Evolutionary conservation across 208 protist genomes (phyloP), one percentile per base, ranked within the genome.

Genomic region (Strigomonas oncopelti): DNA sequence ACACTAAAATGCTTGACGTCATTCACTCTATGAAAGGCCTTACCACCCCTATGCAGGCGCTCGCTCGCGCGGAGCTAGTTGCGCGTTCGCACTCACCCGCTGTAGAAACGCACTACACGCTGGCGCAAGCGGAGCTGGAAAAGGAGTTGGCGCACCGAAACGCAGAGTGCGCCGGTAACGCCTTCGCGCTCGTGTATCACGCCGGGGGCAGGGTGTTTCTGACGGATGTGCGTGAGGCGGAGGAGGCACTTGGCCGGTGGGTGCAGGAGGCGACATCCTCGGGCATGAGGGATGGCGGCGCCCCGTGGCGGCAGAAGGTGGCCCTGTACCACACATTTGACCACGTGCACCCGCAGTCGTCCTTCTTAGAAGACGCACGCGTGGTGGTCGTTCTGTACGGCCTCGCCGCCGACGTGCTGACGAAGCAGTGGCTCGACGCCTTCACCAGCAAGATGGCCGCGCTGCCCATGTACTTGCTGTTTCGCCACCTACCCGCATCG

Each of bases 91-190:
- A 85, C 66, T 87, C 86, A 2, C 86, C 86, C 2, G 76, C 73
- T 0, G 83, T 92, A 29, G 83, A 83, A 57, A 81, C 82, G 38
- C 86, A 92, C 64, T 84, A 84, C 72, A 58, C 74, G 18, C 72
- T 88, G n/a, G 71, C 78, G 0, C 66, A 72, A 7, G 72, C 34
- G 28, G 67, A 78, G 18, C 24, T 64, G 18, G 45, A 9, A 14
- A 4, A 4, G 16, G 9, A 48, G 16, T 1, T 4, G 1, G 42
- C 42, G 16, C 18, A 48, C 42, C 42, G 42, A 20, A 9, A 20
- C 1, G 16, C n/a, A n/a, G n/a, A n/a, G 42, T 48, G 42, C 16
- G 42, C 3, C 1, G 42, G 42, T 3, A 20, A 20, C 13, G 13
- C 42, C 16, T 48, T 48, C 16, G 42, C 42, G 13, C 11, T 48